Percentiles rank a stretch among this genome's conserved stretches.
These are phyloP conservation scores for Ceratocystis diversiconidia DNA, from an alignment of 2,329 filamentous ascomycete genomes.

Conservation along the genomic window DNA sequence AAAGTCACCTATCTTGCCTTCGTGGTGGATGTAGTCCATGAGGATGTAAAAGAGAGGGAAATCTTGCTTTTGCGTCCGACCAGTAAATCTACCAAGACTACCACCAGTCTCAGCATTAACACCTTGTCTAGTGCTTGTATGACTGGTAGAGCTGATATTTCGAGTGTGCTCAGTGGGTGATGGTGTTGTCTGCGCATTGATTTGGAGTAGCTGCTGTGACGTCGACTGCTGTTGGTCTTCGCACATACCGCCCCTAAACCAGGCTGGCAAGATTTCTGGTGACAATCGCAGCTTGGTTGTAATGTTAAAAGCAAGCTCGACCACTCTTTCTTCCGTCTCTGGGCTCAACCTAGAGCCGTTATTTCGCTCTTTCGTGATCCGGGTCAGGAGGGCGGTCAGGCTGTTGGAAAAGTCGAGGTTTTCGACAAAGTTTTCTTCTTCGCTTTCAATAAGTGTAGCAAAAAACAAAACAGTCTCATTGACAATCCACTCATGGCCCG, in stretches of 20 bases:
- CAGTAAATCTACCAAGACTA: conserved; percentile 65
- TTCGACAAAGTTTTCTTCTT: conserved; percentile 88
- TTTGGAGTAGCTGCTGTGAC: conserved; percentile 17
- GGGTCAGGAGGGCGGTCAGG: conserved; percentile 71
- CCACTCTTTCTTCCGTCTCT: conserved; percentile 75
- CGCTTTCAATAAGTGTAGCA: conserved; percentile 83
- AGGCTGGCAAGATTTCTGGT: conserved; percentile 72
- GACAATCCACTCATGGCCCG: conserved; percentile 74
- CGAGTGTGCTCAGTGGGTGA: conserved; percentile 19
- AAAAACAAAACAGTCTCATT: conserved; percentile 76
- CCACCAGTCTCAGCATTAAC: conserved; percentile 24
- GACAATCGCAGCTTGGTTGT: conserved; percentile 89
- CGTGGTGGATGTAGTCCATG: conserved; percentile 92
- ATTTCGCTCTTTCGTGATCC: conserved; percentile 48
- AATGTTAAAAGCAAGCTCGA: conserved; percentile 90
- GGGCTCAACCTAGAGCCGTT: conserved; percentile 59
- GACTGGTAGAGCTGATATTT: conserved; percentile 12
- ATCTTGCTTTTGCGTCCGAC: conserved; percentile 74
- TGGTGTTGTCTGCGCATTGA: not conserved
- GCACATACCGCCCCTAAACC: conserved; percentile 58
- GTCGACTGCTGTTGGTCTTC: conserved; percentile 12
- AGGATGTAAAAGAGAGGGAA: conserved; percentile 93
- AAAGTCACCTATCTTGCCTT: conserved; percentile 90
- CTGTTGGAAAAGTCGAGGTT: conserved; percentile 74
- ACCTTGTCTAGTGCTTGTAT: conserved; percentile 6